phyloP scores from a whole-genome alignment of 805 yeast genomes.

The Yarrowia porcina region DNA sequence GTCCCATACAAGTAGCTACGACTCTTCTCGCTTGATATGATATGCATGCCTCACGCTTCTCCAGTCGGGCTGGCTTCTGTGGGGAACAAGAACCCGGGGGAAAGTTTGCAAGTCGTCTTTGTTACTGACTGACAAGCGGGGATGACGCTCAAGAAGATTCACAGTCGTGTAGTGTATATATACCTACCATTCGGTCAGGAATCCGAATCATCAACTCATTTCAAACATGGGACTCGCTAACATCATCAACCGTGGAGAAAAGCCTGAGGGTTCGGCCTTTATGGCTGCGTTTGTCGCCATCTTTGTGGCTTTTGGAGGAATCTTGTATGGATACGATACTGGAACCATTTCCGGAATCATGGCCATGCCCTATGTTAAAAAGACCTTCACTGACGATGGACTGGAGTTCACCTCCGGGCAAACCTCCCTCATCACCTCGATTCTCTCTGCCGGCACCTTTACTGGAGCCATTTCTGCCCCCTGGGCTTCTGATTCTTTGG shows the following conservation, averaged over 20 bases:
- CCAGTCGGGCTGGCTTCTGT: too few relatives aligned
- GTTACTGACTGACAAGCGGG: too few relatives aligned
- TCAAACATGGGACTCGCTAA: slow-evolving; percentile 1
- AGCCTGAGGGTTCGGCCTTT: slow-evolving; percentile 44
- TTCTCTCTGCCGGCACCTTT: slow-evolving; percentile 79
- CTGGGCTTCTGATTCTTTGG: slow-evolving; percentile 62
- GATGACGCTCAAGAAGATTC: too few relatives aligned
- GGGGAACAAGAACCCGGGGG: not conserved
- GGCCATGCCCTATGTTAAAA: slow-evolving; percentile 68
- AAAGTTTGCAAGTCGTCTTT: too few relatives aligned
- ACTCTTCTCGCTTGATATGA: too few relatives aligned
- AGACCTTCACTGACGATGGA: slow-evolving; percentile 48
- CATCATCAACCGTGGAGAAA: slow-evolving; percentile 26
- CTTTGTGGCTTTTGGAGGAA: slow-evolving; percentile 89
- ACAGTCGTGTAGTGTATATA: too few relatives aligned
- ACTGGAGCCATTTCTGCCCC: slow-evolving; percentile 62
- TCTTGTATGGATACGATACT: slow-evolving; percentile 85
- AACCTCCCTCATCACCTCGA: slow-evolving; percentile 69
- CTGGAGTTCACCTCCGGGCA: slow-evolving; percentile 54
- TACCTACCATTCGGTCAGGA: too few relatives aligned
- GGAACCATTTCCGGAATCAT: slow-evolving; percentile 76
- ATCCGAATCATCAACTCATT: too few relatives aligned
- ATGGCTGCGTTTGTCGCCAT: slow-evolving; percentile 72
- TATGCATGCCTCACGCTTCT: too few relatives aligned
- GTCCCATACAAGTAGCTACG: too few relatives aligned